These are phyloP conservation scores for Fonsecaea pedrosoi DNA, from an alignment of 2,329 filamentous ascomycete genomes.

Conservation along the genomic window DNA sequence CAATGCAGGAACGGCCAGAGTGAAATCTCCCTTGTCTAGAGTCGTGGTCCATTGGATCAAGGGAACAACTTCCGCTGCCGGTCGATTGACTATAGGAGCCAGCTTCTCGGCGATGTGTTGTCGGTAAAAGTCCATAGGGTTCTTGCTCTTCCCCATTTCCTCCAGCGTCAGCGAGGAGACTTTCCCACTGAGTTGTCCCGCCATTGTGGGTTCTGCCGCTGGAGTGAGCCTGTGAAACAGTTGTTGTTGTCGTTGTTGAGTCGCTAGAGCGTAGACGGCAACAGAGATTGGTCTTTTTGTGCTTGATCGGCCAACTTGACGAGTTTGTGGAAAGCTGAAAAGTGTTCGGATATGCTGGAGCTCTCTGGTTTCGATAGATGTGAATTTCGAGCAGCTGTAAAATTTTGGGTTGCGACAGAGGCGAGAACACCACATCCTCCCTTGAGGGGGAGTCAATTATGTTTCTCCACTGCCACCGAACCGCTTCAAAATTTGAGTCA, in stretches of 20 bases:
- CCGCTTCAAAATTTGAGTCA: slow-evolving; percentile 10
- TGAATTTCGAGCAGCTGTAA: slow-evolving; percentile 1
- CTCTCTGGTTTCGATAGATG: neutral
- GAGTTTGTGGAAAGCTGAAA: neutral
- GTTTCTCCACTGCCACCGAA: slow-evolving; percentile 23
- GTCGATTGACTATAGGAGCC: slow-evolving; percentile 48
- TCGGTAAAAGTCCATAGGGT: slow-evolving; percentile 56
- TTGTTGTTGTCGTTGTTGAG: slow-evolving; percentile 1
- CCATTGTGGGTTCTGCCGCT: slow-evolving; percentile 23
- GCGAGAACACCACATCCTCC: slow-evolving; percentile 23
- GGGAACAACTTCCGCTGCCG: slow-evolving; percentile 49
- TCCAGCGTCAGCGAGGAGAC: slow-evolving; percentile 46
- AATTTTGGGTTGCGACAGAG: slow-evolving; percentile 1
- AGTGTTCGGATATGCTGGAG: neutral
- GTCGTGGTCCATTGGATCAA: slow-evolving; percentile 54
- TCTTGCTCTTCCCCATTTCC: slow-evolving; percentile 45
- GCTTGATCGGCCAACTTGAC: neutral
- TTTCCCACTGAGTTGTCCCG: slow-evolving; percentile 23
- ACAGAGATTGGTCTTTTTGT: neutral
- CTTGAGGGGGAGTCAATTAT: slow-evolving; percentile 19
- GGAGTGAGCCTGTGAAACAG: slow-evolving; percentile 11
- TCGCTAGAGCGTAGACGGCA: neutral
- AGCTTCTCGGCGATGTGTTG: slow-evolving; percentile 54
- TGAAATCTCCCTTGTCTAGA: slow-evolving; percentile 56
- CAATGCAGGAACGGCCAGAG: slow-evolving; percentile 52